These are phyloP conservation scores for Rugonectria rugulosa DNA, from an alignment of 2,329 filamentous ascomycete species.

Conservation along the genomic window DNA sequence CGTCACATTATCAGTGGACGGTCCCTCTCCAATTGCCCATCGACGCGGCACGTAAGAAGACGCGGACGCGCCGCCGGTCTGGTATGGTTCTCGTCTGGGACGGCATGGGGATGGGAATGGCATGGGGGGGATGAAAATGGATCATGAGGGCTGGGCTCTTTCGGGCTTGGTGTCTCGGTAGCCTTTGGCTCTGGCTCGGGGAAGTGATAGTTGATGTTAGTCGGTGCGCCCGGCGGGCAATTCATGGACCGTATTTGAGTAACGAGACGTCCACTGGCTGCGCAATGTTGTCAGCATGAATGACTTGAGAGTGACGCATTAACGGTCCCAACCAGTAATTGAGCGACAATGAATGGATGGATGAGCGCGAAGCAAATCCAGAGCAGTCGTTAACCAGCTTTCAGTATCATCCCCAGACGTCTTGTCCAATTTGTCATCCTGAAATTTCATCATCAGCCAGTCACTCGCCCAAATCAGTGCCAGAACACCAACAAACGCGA, in stretches of 20 bases:
- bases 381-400: conserved; percentile 2
- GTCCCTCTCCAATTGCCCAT: conserved; percentile 20
- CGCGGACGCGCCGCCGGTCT: conserved; percentile 33
- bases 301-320: conserved; percentile 4
- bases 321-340: too few relatives aligned
- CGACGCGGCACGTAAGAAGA: conserved; percentile 29
- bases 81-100: conserved; percentile 28
- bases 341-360: background rate
- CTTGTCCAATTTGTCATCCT: too few relatives aligned
- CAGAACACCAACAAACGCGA: background rate
- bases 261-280: conserved; percentile 4
- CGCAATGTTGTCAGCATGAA: conserved; percentile 7
- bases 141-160: conserved; percentile 29
- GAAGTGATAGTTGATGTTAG: conserved; percentile 22
- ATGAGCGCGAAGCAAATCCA: too few relatives aligned
- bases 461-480: background rate
- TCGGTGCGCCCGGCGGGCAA: conserved; percentile 14
- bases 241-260: too few relatives aligned
- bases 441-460: background rate
- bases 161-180: conserved; percentile 20
- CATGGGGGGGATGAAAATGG: conserved; percentile 27
- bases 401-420: too few relatives aligned
- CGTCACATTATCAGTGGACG: conserved; percentile 9
- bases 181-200: conserved; percentile 12
- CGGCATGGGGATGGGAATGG: conserved; percentile 14